Conservation (phyloP, 2,329 filamentous ascomycete genomes). For the Bertia moriformis region DNA sequence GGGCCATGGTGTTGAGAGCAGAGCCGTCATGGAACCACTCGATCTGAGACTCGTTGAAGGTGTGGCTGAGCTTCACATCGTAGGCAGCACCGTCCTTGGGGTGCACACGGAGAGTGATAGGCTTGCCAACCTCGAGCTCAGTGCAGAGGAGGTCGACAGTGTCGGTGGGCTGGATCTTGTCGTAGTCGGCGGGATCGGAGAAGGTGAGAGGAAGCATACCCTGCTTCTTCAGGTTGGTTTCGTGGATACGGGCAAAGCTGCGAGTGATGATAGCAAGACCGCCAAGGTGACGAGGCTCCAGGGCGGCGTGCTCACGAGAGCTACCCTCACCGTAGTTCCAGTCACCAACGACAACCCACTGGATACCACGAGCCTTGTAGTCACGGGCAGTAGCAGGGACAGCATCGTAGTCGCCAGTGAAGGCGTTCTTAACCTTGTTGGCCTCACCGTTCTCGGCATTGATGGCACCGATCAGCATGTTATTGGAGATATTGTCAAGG, state of each 20-base stretch:
- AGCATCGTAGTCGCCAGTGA: constrained; percentile 50
- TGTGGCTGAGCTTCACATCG: constrained; percentile 55
- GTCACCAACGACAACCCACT: constrained; percentile 67
- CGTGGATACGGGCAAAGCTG: constrained; percentile 67
- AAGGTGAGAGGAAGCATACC: constrained; percentile 70
- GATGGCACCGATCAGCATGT: constrained; percentile 65
- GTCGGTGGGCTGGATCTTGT: constrained; percentile 60
- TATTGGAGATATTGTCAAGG: constrained; percentile 70
- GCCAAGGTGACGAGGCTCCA: constrained; percentile 63
- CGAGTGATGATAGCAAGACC: constrained; percentile 63
- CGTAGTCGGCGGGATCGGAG: constrained; percentile 59
- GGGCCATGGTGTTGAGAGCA: constrained; percentile 66
- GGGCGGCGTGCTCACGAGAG: constrained; percentile 65
- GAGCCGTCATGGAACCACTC: constrained; percentile 68
- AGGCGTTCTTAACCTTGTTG: constrained; percentile 64
- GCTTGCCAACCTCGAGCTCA: constrained; percentile 57
- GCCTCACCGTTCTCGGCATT: constrained; percentile 63
- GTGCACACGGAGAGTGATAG: constrained; percentile 57
- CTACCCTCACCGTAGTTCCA: constrained; percentile 70
- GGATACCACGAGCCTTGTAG: constrained; percentile 52
- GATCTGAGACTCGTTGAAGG: constrained; percentile 65
- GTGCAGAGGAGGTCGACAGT: constrained; percentile 54
- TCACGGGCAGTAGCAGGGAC: constrained; percentile 62
- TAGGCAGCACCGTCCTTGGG: constrained; percentile 53
- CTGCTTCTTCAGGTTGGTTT: constrained; percentile 77